These are phyloP conservation scores for Volvox africanus DNA, from an alignment of 139 green algal genomes.

Conservation along the genomic window DNA sequence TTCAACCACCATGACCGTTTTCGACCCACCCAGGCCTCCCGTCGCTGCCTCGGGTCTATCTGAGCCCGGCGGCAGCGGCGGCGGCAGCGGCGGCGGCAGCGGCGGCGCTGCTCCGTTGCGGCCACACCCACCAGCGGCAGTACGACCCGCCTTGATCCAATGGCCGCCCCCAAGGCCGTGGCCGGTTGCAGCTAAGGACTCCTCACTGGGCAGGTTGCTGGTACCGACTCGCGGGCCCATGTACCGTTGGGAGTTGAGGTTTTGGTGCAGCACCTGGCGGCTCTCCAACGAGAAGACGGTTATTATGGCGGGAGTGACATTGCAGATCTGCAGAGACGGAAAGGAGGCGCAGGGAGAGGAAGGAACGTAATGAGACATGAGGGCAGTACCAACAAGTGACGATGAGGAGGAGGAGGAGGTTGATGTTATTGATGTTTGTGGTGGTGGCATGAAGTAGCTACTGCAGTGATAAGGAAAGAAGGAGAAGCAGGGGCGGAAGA, in stretches of 20 bases:
- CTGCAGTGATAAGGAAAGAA: too few relatives aligned
- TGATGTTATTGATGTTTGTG: too few relatives aligned
- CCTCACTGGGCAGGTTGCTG: background rate
- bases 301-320: background rate
- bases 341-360: background rate
- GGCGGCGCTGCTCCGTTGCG: background rate
- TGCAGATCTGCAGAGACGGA: background rate
- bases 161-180: too few relatives aligned
- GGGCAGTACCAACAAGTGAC: too few relatives aligned
- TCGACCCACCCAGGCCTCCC: background rate
- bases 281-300: background rate
- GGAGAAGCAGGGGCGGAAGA: too few relatives aligned
- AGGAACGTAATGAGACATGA: too few relatives aligned
- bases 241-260: slow-evolving; percentile 3
- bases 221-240: background rate
- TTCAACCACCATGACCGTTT: background rate
- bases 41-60: too few relatives aligned
- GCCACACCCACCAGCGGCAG: too few relatives aligned
- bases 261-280: background rate
- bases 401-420: too few relatives aligned
- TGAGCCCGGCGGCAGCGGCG: background rate
- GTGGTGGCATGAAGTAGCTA: too few relatives aligned
- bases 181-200: background rate
- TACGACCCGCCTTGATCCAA: too few relatives aligned
- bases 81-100: too few relatives aligned